Evolutionary conservation across 176 grass and related monocot genomes (phyloP).

Genomic region (Carex kokanica): DNA sequence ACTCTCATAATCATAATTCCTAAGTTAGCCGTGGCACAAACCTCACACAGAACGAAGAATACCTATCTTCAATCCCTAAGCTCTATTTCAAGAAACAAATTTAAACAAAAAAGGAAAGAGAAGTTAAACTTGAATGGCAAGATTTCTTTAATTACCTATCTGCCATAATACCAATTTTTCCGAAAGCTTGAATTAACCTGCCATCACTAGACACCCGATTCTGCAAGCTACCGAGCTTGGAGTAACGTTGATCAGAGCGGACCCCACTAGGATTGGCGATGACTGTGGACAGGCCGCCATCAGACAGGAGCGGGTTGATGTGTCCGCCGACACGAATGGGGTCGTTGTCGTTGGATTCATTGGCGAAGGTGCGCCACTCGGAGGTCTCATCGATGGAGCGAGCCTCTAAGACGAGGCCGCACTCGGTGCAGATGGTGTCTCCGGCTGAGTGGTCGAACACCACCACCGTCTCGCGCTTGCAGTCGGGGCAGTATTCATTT

Average conservation of each 20-base stretch:
- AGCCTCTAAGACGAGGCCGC: slow-evolving; percentile 44
- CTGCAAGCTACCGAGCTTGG: slow-evolving; percentile 57
- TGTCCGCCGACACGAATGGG: slow-evolving; percentile 61
- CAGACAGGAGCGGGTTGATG: slow-evolving; percentile 62
- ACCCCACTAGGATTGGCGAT: slow-evolving; percentile 59
- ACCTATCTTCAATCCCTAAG: no score
- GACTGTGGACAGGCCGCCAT: slow-evolving; percentile 58
- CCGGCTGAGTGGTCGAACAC: slow-evolving; percentile 46
- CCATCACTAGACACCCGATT: slow-evolving; percentile 60
- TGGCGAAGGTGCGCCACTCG: slow-evolving; percentile 74
- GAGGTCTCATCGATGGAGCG: slow-evolving; percentile 74
- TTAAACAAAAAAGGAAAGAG: neutral
- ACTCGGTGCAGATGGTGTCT: no score
- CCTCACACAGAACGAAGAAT: no score
- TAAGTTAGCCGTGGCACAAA: no score
- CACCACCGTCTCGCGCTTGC: slow-evolving; percentile 67
- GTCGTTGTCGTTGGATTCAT: slow-evolving; percentile 67
- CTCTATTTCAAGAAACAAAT: no score
- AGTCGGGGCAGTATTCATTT: slow-evolving; percentile 48
- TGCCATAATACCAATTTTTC: slow-evolving; percentile 68
- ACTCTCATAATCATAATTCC: no score
- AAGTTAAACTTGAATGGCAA: neutral
- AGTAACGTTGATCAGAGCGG: slow-evolving; percentile 46
- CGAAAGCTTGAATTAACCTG: slow-evolving; percentile 64
- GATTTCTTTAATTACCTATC: slow-evolving; percentile 35